These are phyloP conservation scores for Tulasnella sp. DNA, from an alignment of 768 basidiomycete genomes.

Conservation along the genomic window DNA sequence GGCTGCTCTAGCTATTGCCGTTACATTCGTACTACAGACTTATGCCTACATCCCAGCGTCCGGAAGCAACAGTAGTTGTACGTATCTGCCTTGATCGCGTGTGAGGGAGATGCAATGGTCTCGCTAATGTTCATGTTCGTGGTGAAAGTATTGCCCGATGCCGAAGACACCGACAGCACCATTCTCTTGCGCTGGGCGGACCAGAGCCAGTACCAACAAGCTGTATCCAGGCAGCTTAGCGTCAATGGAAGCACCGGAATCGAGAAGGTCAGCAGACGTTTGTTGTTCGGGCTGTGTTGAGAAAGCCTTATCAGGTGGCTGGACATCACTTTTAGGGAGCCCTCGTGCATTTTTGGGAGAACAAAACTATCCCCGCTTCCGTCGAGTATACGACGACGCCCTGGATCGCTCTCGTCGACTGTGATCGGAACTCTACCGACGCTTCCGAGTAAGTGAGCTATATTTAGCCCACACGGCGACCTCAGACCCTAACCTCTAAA, in stretches of 20 bases:
- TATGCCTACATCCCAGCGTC: constrained; percentile 59
- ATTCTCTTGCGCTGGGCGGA: constrained; percentile 16
- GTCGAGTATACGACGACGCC: constrained; percentile 44
- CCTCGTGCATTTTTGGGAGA: constrained; percentile 74
- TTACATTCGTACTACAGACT: constrained; percentile 16
- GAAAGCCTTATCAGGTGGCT: background rate
- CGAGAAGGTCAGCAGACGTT: constrained; percentile 40
- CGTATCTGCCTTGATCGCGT: constrained; percentile 11
- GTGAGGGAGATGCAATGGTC: background rate
- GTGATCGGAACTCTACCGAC: constrained; percentile 66
- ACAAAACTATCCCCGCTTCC: constrained; percentile 18
- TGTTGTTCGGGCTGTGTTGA: background rate
- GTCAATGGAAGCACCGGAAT: constrained; percentile 40
- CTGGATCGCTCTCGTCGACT: constrained; percentile 84
- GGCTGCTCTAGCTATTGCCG: constrained; percentile 9
- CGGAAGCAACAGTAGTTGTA: constrained; percentile 54
- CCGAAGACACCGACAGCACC: constrained; percentile 6
- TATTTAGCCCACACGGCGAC: background rate
- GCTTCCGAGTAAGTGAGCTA: constrained; percentile 31
- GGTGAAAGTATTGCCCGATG: background rate
- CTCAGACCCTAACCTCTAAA: background rate
- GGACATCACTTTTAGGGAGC: constrained; percentile 46
- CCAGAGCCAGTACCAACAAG: constrained; percentile 40
- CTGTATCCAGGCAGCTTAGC: constrained; percentile 51
- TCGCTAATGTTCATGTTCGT: constrained; percentile 3